Evolutionary conservation across 208 protist species (phyloP).

Genomic region (Porcisia hertigi): DNA sequence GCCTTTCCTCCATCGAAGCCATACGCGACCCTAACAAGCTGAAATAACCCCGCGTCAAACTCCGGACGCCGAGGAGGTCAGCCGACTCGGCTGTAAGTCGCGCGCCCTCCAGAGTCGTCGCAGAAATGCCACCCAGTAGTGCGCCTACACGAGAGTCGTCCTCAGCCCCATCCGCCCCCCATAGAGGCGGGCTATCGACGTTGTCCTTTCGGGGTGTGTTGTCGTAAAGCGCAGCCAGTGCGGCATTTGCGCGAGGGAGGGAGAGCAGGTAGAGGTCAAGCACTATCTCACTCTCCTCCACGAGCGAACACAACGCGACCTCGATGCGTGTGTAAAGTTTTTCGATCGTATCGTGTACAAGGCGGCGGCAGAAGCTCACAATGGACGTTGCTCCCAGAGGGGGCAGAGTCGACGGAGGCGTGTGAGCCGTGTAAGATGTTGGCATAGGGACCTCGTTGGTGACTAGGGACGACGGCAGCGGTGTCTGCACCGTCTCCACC

Average conservation of each 20-base stretch:
- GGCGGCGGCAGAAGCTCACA: conserved; percentile 59
- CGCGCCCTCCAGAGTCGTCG: conserved; percentile 9
- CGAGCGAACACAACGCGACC: conserved; percentile 43
- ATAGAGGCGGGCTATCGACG: background rate
- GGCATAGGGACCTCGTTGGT: conserved; percentile 18
- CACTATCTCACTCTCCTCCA: conserved; percentile 74
- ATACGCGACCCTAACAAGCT: conserved; percentile 32
- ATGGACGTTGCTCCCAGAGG: conserved; percentile 55
- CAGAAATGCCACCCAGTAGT: background rate
- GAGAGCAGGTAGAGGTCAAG: conserved; percentile 68
- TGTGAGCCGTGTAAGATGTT: conserved; percentile 11
- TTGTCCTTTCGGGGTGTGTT: conserved; percentile 1
- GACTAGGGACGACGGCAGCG: conserved; percentile 14
- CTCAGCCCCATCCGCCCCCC: background rate
- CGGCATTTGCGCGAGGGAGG: conserved; percentile 34
- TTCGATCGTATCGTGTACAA: conserved; percentile 53
- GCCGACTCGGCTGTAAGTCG: conserved; percentile 26
- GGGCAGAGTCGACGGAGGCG: conserved; percentile 20
- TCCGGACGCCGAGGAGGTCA: conserved; percentile 19
- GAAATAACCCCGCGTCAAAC: conserved; percentile 33
- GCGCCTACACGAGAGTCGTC: background rate
- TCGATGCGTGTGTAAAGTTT: conserved; percentile 53
- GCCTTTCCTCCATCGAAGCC: conserved; percentile 8
- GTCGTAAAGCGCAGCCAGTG: conserved; percentile 35
- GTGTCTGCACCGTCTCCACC: conserved; percentile 1